Evolutionary conservation across 352 stramenopile genomes (phyloP).

Genomic region (Phytophthora lateralis): DNA sequence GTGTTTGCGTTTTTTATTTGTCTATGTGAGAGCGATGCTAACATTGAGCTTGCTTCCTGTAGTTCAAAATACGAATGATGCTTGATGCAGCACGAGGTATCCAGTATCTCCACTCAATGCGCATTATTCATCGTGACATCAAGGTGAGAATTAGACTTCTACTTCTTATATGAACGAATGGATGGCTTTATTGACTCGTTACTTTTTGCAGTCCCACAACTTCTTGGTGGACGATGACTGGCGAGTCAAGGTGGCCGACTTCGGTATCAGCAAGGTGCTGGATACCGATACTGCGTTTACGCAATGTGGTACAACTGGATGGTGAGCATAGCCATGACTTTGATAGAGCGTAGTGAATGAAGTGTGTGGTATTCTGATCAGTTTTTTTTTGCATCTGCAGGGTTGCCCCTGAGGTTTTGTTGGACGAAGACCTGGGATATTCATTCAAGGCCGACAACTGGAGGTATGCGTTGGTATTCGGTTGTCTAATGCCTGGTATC

Average conservation of each 20-base stretch:
- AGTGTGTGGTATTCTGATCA: conserved; percentile 3
- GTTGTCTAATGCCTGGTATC: not conserved
- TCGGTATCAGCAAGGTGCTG: conserved; percentile 90
- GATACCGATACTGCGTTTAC: conserved; percentile 87
- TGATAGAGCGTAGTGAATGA: not conserved
- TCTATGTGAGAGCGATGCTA: not conserved
- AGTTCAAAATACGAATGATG: conserved; percentile 93
- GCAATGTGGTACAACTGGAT: conserved; percentile 87
- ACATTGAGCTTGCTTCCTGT: conserved; percentile 7
- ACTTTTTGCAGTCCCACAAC: conserved; percentile 77
- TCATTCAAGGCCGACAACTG: conserved; percentile 91
- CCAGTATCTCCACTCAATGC: conserved; percentile 87
- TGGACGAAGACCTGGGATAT: conserved; percentile 89
- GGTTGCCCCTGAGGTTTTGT: conserved; percentile 87
- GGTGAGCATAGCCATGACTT: conserved; percentile 36
- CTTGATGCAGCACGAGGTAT: conserved; percentile 88
- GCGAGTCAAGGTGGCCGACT: conserved; percentile 89
- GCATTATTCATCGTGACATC: conserved; percentile 91
- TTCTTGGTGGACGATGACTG: conserved; percentile 90
- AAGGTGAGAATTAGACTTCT: conserved; percentile 54
- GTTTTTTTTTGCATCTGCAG: conserved; percentile 31
- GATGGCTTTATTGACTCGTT: conserved; percentile 5
- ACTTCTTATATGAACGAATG: not conserved
- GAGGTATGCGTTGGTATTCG: conserved; percentile 50
- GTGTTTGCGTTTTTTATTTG: not conserved